Evolutionary conservation across 2,329 filamentous ascomycete genomes (phyloP).

Genomic region (Monosporascus sp.): DNA sequence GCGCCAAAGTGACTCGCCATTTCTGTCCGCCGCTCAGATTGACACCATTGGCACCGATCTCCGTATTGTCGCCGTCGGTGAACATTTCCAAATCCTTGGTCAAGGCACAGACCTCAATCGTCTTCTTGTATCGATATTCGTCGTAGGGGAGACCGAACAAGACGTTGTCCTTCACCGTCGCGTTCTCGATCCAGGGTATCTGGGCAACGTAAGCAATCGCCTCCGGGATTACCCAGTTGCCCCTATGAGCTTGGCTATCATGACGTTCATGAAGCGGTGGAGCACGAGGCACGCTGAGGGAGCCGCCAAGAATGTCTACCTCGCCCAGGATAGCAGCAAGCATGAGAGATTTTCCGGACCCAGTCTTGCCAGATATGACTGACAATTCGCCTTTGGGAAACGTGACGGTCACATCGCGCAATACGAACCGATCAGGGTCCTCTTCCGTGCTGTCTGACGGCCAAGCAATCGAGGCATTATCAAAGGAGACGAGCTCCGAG

Average conservation of each 20-base stretch:
- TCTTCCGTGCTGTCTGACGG: conserved; percentile 58
- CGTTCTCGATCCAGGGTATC: conserved; percentile 83
- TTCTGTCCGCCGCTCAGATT: conserved; percentile 81
- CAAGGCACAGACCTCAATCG: conserved; percentile 68
- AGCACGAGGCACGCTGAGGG: conserved; percentile 49
- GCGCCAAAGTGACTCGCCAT: conserved; percentile 75
- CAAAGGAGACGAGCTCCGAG: conserved; percentile 58
- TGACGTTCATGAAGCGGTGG: conserved; percentile 50
- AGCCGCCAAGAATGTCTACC: conserved; percentile 62
- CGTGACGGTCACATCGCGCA: conserved; percentile 58
- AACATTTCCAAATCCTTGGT: conserved; percentile 73
- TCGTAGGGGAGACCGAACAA: conserved; percentile 70
- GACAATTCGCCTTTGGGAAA: conserved; percentile 68
- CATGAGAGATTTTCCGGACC: conserved; percentile 72
- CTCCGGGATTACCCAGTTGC: conserved; percentile 65
- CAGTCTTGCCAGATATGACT: conserved; percentile 72
- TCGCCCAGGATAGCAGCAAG: conserved; percentile 72
- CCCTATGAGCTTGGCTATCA: conserved; percentile 56
- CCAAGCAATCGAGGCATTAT: conserved; percentile 68
- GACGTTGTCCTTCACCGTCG: conserved; percentile 73
- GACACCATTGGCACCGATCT: conserved; percentile 80
- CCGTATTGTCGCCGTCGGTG: conserved; percentile 70
- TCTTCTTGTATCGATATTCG: conserved; percentile 63
- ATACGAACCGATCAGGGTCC: conserved; percentile 56
- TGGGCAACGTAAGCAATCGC: conserved; percentile 73